Base-by-base conservation (phyloP, 495 filamentous ascomycete species). In the Clohesyomyces aquaticus region DNA sequence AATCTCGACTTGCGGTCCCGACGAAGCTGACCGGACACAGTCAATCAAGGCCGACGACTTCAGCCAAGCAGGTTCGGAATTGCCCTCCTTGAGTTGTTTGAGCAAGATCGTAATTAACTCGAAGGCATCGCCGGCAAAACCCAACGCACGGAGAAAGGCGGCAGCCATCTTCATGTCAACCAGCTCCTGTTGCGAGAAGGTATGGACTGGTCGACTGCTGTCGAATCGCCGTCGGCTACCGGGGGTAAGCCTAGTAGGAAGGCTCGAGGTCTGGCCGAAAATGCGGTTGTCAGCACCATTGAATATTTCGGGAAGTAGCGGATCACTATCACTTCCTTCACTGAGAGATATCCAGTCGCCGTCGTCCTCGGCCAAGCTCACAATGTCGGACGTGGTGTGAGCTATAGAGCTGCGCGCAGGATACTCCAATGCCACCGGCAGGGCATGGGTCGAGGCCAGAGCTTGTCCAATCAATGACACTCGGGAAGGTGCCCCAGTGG, bases 81-180 rank as follows among this genome's bases (percentile, higher is more conserved):
- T 29, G 4, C 53, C 35, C 27, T 58, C 53, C 25, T 58, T 65
- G 1, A 41, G 26, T 25, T 45, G 61, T 32, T 65, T 58, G 3
- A 65, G 38, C 21, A 65, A 26, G 10, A 65, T 46, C 4, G 53
- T 52, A 32, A 58, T 58, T 43, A 65, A 41, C 54, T 56, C 53
- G 38, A 65, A 65, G 12, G 61, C 61, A 38, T 65, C 61, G 35
- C 61, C 51, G 12, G 58, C 61, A 32, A 65, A 65, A 18, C 61
- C 61, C 2, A 58, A 21, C 2, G 54, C 41, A 4, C 47, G 43
- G 12, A 65, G 61, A 21, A 65, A 65, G 22, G 58, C 26, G 2
- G 61, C 61, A 27, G 61, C 61, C 43, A 65, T 49, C 27, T 65
- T 65, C 53, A 65, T 65, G 46, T 65, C 45, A 11, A 21, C 45